phyloP scores from a whole-genome alignment of 805 yeast genomes.

The Candida nanaspora region DNA sequence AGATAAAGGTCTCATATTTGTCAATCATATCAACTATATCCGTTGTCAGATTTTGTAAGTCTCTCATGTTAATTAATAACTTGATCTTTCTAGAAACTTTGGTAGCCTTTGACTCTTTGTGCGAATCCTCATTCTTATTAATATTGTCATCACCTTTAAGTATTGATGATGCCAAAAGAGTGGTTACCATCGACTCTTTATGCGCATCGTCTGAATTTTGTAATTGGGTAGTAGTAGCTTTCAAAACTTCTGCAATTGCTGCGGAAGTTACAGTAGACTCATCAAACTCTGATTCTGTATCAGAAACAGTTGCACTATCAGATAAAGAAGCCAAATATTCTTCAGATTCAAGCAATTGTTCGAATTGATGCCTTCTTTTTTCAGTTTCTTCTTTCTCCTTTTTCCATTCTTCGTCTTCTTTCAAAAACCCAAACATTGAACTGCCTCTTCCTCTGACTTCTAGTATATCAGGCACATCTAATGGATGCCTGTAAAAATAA shows the following conservation, averaged over 20 bases:
- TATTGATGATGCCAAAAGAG: constrained; percentile 1
- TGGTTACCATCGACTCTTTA: not conserved
- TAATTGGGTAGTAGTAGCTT: too few relatives aligned
- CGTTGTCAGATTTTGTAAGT: constrained; percentile 59
- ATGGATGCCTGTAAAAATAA: constrained; percentile 62
- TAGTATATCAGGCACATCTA: constrained; percentile 35
- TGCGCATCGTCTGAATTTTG: not conserved
- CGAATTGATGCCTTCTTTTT: constrained; percentile 1
- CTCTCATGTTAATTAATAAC: constrained; percentile 59
- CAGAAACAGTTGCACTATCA: not conserved
- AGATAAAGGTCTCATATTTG: constrained; percentile 44
- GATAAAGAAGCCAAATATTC: not conserved
- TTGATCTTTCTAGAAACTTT: constrained; percentile 25
- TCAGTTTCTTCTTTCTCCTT: constrained; percentile 5
- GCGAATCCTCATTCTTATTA: constrained; percentile 3
- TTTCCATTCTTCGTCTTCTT: constrained; percentile 13
- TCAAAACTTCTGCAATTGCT: not conserved
- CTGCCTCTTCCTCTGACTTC: constrained; percentile 44
- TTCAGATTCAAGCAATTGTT: not conserved
- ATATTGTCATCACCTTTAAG: constrained; percentile 1
- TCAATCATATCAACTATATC: constrained; percentile 45
- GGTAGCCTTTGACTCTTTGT: constrained; percentile 4
- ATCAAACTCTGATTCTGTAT: constrained; percentile 11
- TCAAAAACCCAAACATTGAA: constrained; percentile 36
- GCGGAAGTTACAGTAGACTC: constrained; percentile 1